Evolutionary conservation across 1,284 basidiomycete genomes (phyloP).

Genomic region (Polyporus tsugae): DNA sequence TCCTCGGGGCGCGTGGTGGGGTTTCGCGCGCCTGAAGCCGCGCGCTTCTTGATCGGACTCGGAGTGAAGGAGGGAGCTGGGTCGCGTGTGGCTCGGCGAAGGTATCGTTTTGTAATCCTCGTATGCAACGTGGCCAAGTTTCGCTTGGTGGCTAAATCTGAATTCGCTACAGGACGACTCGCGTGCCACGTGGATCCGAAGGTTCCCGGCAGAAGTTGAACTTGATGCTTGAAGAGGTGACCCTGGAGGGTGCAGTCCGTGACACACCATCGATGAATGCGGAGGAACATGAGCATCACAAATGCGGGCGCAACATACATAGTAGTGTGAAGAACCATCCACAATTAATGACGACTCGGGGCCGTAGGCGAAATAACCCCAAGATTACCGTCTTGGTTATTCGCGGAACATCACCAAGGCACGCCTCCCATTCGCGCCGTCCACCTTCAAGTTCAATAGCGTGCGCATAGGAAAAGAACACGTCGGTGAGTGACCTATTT

Average conservation of each 20-base stretch:
- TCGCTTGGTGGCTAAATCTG: not conserved
- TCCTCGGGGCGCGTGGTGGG: not conserved
- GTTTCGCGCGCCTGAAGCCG: not conserved
- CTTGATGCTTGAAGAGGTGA: not conserved
- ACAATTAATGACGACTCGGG: not conserved
- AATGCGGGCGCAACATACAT: not conserved
- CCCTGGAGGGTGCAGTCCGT: not conserved
- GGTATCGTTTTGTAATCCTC: not conserved
- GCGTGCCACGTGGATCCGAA: not conserved
- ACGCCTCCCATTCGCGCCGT: not conserved
- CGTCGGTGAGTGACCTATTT: constrained; percentile 8
- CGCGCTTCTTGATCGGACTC: not conserved
- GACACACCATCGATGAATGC: not conserved
- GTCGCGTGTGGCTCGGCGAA: not conserved
- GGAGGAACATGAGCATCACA: not conserved
- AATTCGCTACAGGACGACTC: not conserved
- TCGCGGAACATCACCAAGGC: not conserved
- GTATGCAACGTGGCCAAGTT: not conserved
- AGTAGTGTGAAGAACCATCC: not conserved
- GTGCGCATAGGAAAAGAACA: not conserved
- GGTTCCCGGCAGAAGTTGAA: not conserved
- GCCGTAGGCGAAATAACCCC: not conserved
- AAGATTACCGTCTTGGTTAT: too few relatives aligned
- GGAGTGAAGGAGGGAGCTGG: not conserved
- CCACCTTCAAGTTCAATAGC: not conserved